Conservation (phyloP, 495 filamentous ascomycete species). For the Podospora conica region DNA sequence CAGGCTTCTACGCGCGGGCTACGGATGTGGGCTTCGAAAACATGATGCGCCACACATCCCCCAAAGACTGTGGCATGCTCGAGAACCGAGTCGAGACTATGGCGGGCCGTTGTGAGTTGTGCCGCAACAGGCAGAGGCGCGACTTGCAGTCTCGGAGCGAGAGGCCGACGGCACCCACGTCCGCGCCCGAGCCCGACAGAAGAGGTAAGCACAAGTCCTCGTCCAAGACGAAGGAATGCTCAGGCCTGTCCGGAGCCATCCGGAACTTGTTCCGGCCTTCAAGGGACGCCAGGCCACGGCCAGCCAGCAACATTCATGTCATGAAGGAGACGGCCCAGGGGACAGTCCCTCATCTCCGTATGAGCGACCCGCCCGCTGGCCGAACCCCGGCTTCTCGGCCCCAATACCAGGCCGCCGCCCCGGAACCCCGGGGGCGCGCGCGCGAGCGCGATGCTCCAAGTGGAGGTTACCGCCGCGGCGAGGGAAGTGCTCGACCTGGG, state of each 20-base stretch:
- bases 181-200: not conserved
- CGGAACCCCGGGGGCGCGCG: not conserved
- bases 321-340: not conserved
- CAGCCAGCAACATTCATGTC: not conserved
- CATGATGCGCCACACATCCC: too few relatives aligned
- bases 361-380: not conserved
- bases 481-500: not conserved
- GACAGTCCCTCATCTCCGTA: not conserved
- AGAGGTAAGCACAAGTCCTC: not conserved
- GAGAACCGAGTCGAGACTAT: too few relatives aligned
- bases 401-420: not conserved
- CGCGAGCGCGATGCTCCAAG: not conserved
- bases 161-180: not conserved
- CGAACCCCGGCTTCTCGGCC: not conserved
- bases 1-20: too few relatives aligned
- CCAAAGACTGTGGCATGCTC: too few relatives aligned
- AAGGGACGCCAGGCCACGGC: not conserved
- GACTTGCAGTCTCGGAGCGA: not conserved
- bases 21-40: too few relatives aligned
- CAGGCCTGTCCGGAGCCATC: not conserved
- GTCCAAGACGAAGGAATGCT: not conserved
- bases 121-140: too few relatives aligned
- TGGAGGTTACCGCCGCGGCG: not conserved
- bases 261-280: not conserved
- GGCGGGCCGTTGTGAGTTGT: too few relatives aligned